These are phyloP conservation scores for Colletotrichum gigasporum DNA, from an alignment of 2,329 filamentous ascomycete genomes.

Conservation along the genomic window DNA sequence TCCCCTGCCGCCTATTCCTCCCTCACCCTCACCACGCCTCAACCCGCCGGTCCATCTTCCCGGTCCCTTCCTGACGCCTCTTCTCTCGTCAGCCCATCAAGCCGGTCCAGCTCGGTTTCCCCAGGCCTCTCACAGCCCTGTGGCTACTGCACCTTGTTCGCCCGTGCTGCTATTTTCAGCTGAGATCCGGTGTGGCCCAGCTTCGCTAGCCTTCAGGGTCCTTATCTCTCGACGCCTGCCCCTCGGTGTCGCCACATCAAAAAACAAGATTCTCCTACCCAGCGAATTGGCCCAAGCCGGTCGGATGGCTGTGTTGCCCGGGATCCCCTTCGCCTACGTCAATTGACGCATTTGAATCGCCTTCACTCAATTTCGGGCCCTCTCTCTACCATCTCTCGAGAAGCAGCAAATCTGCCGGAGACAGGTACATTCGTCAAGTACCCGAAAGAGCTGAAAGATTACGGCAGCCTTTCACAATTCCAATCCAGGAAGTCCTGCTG, in stretches of 20 bases:
- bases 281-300: slow-evolving; percentile 21
- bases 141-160: not conserved
- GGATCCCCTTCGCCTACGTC: slow-evolving; percentile 30
- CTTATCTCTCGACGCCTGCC: slow-evolving; percentile 28
- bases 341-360: slow-evolving; percentile 29
- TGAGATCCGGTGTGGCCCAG: not conserved
- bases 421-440: not conserved
- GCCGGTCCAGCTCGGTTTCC: slow-evolving; percentile 1
- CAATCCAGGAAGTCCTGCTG: slow-evolving; percentile 21
- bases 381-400: not conserved
- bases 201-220: slow-evolving; percentile 23
- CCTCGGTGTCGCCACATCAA: slow-evolving; percentile 29
- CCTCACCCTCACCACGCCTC: not conserved
- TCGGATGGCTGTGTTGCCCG: slow-evolving; percentile 34
- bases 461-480: slow-evolving; percentile 18
- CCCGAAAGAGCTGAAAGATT: not conserved
- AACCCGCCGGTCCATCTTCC: not conserved
- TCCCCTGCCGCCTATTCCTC: not conserved
- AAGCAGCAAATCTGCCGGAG: not conserved
- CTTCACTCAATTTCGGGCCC: not conserved
- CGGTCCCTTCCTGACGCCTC: not conserved
- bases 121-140: slow-evolving; percentile 21
- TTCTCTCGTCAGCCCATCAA: slow-evolving; percentile 1
- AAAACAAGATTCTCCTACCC: too few species aligned
- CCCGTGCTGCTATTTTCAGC: slow-evolving; percentile 30